These are phyloP conservation scores for Auxenochlorella pyrenoidosa DNA, from an alignment of 139 green algal species.

Conservation along the genomic window DNA sequence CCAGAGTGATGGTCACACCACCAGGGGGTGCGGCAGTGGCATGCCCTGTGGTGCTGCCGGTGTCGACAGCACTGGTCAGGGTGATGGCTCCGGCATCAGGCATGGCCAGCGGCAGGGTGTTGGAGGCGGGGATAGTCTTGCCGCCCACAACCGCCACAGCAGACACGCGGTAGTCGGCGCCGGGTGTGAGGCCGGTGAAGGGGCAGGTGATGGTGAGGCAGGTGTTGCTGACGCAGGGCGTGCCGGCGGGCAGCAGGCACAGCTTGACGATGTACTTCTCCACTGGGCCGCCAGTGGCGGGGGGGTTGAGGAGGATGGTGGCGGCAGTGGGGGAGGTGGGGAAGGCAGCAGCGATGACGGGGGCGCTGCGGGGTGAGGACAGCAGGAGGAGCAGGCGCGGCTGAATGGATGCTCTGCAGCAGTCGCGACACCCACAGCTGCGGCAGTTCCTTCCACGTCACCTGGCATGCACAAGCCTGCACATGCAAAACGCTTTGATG, in stretches of 20 bases:
- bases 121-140: neutral
- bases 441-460: neutral
- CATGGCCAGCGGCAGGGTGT: neutral
- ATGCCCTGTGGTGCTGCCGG: neutral
- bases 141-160: neutral
- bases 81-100: neutral
- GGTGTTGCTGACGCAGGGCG: neutral
- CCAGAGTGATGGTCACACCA: neutral
- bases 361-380: neutral
- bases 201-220: neutral
- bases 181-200: neutral
- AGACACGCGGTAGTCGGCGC: neutral
- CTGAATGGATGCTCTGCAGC: no score
- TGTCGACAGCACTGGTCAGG: neutral
- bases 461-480: no score
- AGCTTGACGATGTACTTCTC: neutral
- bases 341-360: neutral
- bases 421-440: neutral
- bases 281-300: neutral
- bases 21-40: neutral
- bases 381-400: neutral
- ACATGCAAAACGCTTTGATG: no score
- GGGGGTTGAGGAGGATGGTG: conserved; percentile 2
- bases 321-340: conserved; percentile 19
- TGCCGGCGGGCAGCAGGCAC: neutral